Evolutionary conservation across 345 rosid species (phyloP).

Genomic region (Crucihimalaya himalaica): DNA sequence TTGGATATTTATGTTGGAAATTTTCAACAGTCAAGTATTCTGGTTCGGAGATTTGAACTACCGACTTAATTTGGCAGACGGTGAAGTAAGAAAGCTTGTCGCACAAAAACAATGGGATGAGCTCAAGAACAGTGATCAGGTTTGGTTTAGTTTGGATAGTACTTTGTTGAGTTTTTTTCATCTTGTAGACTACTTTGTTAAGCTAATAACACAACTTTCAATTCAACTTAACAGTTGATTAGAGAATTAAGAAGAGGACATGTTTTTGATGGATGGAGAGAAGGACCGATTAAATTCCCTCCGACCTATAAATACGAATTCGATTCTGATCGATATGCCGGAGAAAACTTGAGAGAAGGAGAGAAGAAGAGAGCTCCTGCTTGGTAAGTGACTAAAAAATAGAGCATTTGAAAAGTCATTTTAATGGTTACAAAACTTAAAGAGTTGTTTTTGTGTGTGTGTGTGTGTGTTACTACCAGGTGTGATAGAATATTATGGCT

Average conservation of each 20-base stretch:
- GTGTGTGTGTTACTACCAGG: slow-evolving; percentile 47
- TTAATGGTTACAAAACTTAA: not conserved
- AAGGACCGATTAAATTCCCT: slow-evolving; percentile 79
- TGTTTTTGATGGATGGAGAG: slow-evolving; percentile 93
- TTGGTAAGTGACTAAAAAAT: slow-evolving; percentile 54
- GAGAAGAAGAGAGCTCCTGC: slow-evolving; percentile 98
- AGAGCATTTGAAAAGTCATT: not conserved
- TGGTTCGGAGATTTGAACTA: slow-evolving; percentile 99
- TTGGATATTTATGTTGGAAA: not conserved
- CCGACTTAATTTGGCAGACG: slow-evolving; percentile 75
- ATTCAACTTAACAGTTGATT: slow-evolving; percentile 53
- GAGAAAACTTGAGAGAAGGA: slow-evolving; percentile 80
- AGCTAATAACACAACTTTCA: not conserved
- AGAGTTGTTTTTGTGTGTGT: not conserved
- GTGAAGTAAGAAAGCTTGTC: slow-evolving; percentile 76
- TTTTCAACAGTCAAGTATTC: slow-evolving; percentile 73
- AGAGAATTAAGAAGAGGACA: slow-evolving; percentile 72
- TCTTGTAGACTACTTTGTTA: not conserved
- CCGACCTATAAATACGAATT: slow-evolving; percentile 97
- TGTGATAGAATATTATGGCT: slow-evolving; percentile 94
- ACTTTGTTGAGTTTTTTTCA: not conserved
- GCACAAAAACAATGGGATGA: slow-evolving; percentile 76
- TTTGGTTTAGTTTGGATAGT: slow-evolving; percentile 31
- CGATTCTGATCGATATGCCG: slow-evolving; percentile 76
- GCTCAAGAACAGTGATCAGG: slow-evolving; percentile 81